Evolutionary conservation across 2,329 filamentous ascomycete species (phyloP), one percentile per base, ranked within the genome.

Genomic region (Alternaria burnsii): DNA sequence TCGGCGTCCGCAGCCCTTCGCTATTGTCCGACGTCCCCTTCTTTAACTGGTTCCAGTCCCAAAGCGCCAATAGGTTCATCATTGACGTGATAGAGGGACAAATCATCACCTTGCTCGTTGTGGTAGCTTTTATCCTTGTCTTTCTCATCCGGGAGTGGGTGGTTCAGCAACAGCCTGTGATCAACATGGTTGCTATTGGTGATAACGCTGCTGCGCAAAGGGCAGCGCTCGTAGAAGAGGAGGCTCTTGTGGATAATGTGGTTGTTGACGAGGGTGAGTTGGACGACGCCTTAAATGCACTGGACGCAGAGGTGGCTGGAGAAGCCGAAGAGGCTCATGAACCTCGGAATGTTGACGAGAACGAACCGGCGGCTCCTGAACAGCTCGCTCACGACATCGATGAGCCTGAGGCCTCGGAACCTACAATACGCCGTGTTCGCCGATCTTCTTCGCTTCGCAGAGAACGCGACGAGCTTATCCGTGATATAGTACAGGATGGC

Each of bases 91-190:
- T 97, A 4, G 95, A 99, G 80, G 95, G 95, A 4, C 94, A 97
- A 74, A 87, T 98, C 48, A 97, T 99, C 68, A 99, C 94, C 0
- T 82, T 97, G 6, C 82, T 96, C 11, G 92, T 98, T 52, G 94
- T 99, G 8, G 86, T 97, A 44, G 93, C 91, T 59, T 99, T 98
- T 78, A 97, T 99, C 60, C 82, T 99, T n/a, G 89, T 99, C 42
- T 99, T 99, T 69, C 81, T 99, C 4, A 97, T 99, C 47, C 85
- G 96, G 47, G 95, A 99, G 80, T 99, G 97, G 86, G 95, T 99
- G 52, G 93, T 99, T 10, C 95, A 99, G 76, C 95, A 99, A 76
- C 95, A 99, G 75, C 95, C 94, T 5, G 90, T 94, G 66, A 90
- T 95, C 68, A 96, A 97, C 71, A 89, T 95, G 82, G 90, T 77